Base-by-base conservation (phyloP, 441 rosid genomes). In the Rhodomyrtus psidioides region DNA sequence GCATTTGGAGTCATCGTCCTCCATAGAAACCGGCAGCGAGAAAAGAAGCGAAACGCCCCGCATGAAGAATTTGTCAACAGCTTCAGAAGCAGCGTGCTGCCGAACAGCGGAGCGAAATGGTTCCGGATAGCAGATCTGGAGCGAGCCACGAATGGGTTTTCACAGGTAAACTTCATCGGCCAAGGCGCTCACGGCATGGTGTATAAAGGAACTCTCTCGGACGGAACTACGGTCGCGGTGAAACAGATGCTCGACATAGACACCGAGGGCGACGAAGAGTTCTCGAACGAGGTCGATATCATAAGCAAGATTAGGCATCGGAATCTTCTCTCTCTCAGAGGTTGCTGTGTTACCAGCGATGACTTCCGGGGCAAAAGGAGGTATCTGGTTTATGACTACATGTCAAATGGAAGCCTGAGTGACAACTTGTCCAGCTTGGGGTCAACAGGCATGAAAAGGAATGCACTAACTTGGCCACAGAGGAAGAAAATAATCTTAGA, bases 231-330 rank as follows among this genome's bases (percentile, higher is more conserved):
- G 54, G 89, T 94, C 15, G 95, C 94, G 3, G 93, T 92, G 57
- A 94, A 94, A 83, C 93, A 91, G 83, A 86, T 92, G 79, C 86
- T 88, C 1, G 92, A 92, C 81, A 53, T 86, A 76, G 93, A 94
- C 62, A 89, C 92, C 4, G 89, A 90, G 83, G 91, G 93, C 4
- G 96, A 94, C n/a, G 91, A 87, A 51, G 95, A 93, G 15, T 92
- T 94, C 85, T 82, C 87, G 30, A 93, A 92, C 24, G 96, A 94
- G 88, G 96, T 94, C 27, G 94, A 94, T 86, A 92, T 94, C 84
- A 92, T 94, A 54, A 92, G 95, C 91, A 94, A 91, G 74, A 90
- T 94, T 15, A 89, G 93, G 87, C 96, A 94, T 86, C 83, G 94
- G 70, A 93, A 91, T 82, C 94, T 93, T 24, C 92, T 93, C 4